These are phyloP conservation scores for Tylopilus balloui DNA, from an alignment of 768 basidiomycete genomes.

Conservation along the genomic window DNA sequence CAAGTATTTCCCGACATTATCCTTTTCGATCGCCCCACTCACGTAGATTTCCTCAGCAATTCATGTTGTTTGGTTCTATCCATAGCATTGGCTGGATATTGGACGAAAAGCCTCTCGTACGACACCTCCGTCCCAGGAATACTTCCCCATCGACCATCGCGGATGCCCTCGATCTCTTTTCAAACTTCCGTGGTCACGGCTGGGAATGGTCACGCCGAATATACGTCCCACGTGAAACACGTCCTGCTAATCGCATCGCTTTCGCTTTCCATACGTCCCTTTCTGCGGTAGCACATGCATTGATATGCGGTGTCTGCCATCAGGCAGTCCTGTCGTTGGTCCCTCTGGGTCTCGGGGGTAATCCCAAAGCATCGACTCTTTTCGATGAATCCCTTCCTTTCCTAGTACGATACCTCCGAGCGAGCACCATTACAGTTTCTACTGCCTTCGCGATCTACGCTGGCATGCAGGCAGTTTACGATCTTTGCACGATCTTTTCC, in stretches of 20 bases:
- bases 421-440: not conserved
- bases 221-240: constrained; percentile 1
- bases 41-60: not conserved
- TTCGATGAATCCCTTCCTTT: not conserved
- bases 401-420: not conserved
- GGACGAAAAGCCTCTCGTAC: not conserved
- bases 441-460: not conserved
- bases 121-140: not conserved
- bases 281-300: not conserved
- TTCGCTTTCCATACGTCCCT: not conserved
- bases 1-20: not conserved
- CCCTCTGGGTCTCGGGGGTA: not conserved
- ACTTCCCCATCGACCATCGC: constrained; percentile 1
- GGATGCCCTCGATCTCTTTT: constrained; percentile 1
- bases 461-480: not conserved
- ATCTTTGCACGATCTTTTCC: not conserved
- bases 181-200: not conserved
- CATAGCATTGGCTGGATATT: constrained; percentile 1
- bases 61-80: not conserved
- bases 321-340: not conserved
- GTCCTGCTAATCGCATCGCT: not conserved
- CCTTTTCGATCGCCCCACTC: not conserved
- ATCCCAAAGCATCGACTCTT: not conserved
- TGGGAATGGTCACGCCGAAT: not conserved
- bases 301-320: not conserved